Conservation (phyloP, 352 stramenopile genomes). For the Globisporangium camurandrum region DNA sequence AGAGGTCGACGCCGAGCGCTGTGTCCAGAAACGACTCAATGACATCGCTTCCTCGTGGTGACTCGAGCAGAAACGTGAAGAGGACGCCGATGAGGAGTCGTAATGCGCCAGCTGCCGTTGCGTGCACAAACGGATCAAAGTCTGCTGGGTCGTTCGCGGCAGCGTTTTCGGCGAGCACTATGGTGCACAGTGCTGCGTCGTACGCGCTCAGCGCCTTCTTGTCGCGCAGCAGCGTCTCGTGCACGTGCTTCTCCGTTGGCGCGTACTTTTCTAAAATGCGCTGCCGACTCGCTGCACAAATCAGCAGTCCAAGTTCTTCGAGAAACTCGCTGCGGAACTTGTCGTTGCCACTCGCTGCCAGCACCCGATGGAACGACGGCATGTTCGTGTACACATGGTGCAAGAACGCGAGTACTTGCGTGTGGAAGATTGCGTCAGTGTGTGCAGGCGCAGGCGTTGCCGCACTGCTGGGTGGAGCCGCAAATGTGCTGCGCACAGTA, state of each 20-base stretch:
- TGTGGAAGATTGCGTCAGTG: constrained; percentile 18
- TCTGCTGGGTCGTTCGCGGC: constrained; percentile 24
- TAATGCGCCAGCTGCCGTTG: constrained; percentile 26
- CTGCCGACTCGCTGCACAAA: constrained; percentile 35
- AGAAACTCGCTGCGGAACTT: constrained; percentile 52
- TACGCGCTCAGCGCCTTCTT: constrained; percentile 30
- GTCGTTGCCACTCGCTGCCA: constrained; percentile 20
- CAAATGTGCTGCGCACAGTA: not conserved
- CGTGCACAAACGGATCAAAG: constrained; percentile 52
- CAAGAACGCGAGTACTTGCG: constrained; percentile 55
- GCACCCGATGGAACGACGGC: constrained; percentile 27
- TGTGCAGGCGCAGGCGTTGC: not conserved
- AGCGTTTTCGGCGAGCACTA: constrained; percentile 33
- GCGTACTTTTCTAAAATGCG: constrained; percentile 33
- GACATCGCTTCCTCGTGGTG: constrained; percentile 36
- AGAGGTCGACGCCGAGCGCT: constrained; percentile 22
- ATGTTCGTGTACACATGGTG: constrained; percentile 39
- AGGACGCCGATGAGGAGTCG: constrained; percentile 42
- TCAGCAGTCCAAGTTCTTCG: constrained; percentile 42
- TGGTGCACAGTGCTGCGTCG: constrained; percentile 25
- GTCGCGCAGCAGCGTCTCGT: constrained; percentile 31
- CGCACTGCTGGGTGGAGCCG: constrained; percentile 1
- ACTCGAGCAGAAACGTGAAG: constrained; percentile 40
- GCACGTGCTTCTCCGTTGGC: constrained; percentile 23
- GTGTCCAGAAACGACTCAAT: constrained; percentile 45